phyloP scores from a whole-genome alignment of 2,329 filamentous ascomycete species.

The Trichoderma sp. region DNA sequence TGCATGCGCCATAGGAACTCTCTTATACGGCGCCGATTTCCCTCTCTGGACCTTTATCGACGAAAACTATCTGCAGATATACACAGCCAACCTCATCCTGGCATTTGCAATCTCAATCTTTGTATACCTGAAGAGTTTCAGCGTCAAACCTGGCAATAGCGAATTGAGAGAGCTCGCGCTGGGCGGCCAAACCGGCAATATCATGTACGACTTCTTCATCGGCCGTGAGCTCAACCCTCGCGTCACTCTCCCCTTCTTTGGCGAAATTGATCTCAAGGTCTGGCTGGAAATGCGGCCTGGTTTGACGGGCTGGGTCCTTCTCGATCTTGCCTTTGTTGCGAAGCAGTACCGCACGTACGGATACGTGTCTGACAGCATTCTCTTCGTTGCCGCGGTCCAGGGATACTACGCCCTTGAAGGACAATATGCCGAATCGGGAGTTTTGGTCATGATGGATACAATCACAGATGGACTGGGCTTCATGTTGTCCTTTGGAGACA shows the following conservation, averaged over 20 bases:
- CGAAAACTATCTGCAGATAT: slow-evolving; percentile 81
- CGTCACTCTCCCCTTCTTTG: slow-evolving; percentile 71
- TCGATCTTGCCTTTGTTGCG: slow-evolving; percentile 79
- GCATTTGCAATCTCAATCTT: slow-evolving; percentile 69
- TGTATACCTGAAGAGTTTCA: slow-evolving; percentile 78
- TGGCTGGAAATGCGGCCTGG: slow-evolving; percentile 87
- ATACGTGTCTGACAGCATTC: slow-evolving; percentile 78
- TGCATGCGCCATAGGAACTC: slow-evolving; percentile 69
- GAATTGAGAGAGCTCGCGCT: slow-evolving; percentile 73
- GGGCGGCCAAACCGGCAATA: slow-evolving; percentile 76
- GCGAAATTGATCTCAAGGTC: slow-evolving; percentile 83
- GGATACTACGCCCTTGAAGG: slow-evolving; percentile 79
- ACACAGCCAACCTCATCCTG: slow-evolving; percentile 79
- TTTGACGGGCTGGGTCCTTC: slow-evolving; percentile 79
- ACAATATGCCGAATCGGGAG: slow-evolving; percentile 79
- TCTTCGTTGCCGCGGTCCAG: slow-evolving; percentile 74
- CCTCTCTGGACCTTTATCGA: slow-evolving; percentile 86
- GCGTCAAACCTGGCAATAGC: slow-evolving; percentile 68
- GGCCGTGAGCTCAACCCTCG: slow-evolving; percentile 93
- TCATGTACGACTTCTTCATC: slow-evolving; percentile 93
- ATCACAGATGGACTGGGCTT: slow-evolving; percentile 88
- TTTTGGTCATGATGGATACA: slow-evolving; percentile 89
- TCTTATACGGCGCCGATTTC: slow-evolving; percentile 74
- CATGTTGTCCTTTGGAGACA: slow-evolving; percentile 88
- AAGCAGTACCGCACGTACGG: slow-evolving; percentile 84